Evolutionary conservation across 208 protist species (phyloP), one percentile per base, ranked within the genome.

Genomic region (Acanthamoeba castellanii): DNA sequence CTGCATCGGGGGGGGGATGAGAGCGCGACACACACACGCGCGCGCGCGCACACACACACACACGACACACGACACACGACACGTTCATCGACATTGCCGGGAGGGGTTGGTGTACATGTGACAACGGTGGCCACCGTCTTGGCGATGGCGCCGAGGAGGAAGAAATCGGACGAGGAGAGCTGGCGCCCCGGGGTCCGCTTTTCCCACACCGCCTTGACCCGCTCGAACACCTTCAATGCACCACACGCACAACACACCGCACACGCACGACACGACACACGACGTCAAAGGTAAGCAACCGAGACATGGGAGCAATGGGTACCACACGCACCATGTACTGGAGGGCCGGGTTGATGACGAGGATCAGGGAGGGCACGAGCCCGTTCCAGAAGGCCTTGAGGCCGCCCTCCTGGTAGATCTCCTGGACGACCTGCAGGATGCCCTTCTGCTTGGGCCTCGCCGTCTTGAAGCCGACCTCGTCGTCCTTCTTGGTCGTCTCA

Each of bases 121-220:
- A 94, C 70, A n/a, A 94, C 57, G n/a, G 91, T 94, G 45, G 91
- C 66, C 42, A 94, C 74, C 9, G 74, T 94, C 91, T 94, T 94
- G 52, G 91, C 91, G 32, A 94, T 82, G 70, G 91, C 66, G 37
- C 91, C 91, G 30, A 94, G 70, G 25, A 94, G 52, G 74, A 94
- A 94, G 70, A 87, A 94, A 70, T 94, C 52, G 20, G 30, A 16
- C 16, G 91, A 61, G 47, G 70, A 64, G 5, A 94, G 72, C 57
- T 81, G 42, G 52, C n/a, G 47, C 32, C 55, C 32, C 6, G 16
- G 13, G 22, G 7, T 50, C 87, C 59, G 50, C 87, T 55, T 92
- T n/a, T 92, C 87, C 87, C 87, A 92, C 37, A 92, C 20, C 3
- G 59, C 9, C 87, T 92, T 92, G 87, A 78, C 37, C 37, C 47